Evolutionary conservation across 176 grass and related monocot species (phyloP), one percentile per base, ranked within the genome.

Genomic region (Rhipidocladum racemiflorum): DNA sequence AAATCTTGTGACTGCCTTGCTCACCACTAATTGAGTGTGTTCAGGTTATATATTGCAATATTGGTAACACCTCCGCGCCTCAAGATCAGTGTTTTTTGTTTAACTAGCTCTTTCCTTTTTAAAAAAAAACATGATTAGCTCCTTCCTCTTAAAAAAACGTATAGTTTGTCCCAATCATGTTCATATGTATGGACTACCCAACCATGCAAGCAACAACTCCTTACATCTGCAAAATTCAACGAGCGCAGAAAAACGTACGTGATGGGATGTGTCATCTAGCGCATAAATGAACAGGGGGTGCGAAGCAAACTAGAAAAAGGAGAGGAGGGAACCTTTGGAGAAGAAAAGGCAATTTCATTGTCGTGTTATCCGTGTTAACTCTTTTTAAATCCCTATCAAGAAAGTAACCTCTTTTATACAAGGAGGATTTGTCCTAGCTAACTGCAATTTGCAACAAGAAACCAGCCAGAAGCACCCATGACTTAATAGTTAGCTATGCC

Each of bases 231-330:
- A 62, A 61, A 62, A 62, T 30, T 62, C 25, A 1, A 29, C 4
- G 25, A 61, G 30, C 25, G 4, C 25, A 61, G 59, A 14, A 32
- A 46, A 10, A 24, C 42, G 25, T 28, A 40, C 29, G 16, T 62
- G 38, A 70, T 69, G 74, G 55, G 83, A 21, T 85, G 65, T 49
- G 65, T 49, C 74, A 70, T 61, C 42, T 21, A 70, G 9, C 50
- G 39, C 74, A 85, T n/a, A n/a, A 85, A 13, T 39, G 39, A 61
- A 15, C 16, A 23, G 16, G 38, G 39, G 43, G 36, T 46, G 39
- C 27, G 27, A 36, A 13, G 17, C 4, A 12, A 62, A 28, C 36
- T 40, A 42, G 24, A 51, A 66, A 64, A 62, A 48, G 14, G 83
- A 38, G 14, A 66, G 14, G 6, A n/a, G 8, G 43, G 2, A 29